Conservation (phyloP, 2,329 filamentous ascomycete species). For the Erysiphe pulchra region DNA sequence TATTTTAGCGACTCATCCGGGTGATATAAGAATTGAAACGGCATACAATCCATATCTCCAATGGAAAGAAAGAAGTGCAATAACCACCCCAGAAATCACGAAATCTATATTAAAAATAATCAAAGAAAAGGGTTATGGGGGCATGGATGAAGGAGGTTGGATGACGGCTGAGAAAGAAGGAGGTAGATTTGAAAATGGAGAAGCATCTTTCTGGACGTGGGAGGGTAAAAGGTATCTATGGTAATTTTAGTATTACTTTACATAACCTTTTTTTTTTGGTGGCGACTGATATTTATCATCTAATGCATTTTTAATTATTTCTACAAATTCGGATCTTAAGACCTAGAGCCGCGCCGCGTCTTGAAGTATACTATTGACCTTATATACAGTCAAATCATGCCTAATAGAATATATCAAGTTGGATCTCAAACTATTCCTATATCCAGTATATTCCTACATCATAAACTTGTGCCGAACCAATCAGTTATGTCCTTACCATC, state of each 20-base stretch:
- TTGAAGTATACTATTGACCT: no score
- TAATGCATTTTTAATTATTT: no score
- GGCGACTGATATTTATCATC: no score
- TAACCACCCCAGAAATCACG: conserved; percentile 5
- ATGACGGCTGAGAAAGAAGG: background rate
- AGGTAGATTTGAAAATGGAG: conserved; percentile 2
- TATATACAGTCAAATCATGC: no score
- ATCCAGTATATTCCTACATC: no score
- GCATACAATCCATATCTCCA: conserved; percentile 11
- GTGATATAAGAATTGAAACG: conserved; percentile 22
- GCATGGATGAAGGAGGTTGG: conserved; percentile 3
- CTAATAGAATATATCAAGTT: no score
- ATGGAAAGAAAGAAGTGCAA: conserved; percentile 2
- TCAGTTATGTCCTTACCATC: no score
- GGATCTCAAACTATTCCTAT: no score
- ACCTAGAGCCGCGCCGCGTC: no score
- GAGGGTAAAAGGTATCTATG: conserved; percentile 6
- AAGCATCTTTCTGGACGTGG: conserved; percentile 9
- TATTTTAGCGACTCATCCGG: conserved; percentile 28
- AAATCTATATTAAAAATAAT: conserved; percentile 5
- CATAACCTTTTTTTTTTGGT: no score
- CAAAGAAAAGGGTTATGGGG: conserved; percentile 4
- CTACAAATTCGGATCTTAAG: no score
- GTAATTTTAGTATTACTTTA: conserved; percentile 1
- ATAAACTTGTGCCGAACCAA: no score